Evolutionary conservation across 345 rosid species (phyloP), one percentile per base, ranked within the genome.

Genomic region (Rhodamnia rubescens): DNA sequence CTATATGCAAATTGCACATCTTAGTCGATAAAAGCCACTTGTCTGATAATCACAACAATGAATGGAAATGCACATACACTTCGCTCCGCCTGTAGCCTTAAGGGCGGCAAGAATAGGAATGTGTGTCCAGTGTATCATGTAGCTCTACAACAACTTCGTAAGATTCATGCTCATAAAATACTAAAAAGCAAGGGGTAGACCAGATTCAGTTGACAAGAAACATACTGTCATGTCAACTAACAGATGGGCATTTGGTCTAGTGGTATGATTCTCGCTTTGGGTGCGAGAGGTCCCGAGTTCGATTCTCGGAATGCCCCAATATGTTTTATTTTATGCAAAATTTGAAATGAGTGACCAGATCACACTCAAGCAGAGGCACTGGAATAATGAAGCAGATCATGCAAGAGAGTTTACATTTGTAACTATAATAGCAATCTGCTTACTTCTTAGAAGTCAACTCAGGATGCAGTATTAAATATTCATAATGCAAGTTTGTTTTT

Each of bases 261-360:
- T 94, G 95, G 96, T 91, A 95, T 94, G 96, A 93, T 94, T 93
- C 95, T 94, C 89, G 93, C 96, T 94, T 93, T 91, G 96, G 95
- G 95, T 94, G 96, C 93, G 92, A 96, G 95, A 93, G 95, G 95
- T 95, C 96, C 92, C 89, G 91, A 95, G 95, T 93, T 93, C 89
- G 88, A 94, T 94, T 94, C 96, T 93, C 92, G 89, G 93, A 93
- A 93, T 89, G 94, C 92, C 96, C 94, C 94, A 2, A 14, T 53
- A 15, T 8, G 18, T 32, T 69, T 32, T 8, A 15, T 69, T 64
- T 69, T 8, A 32, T 69, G 78, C 78, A 32, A 61, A 64, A 69
- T 32, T 51, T 51, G 44, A 69, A 69, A 69, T 9, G 6, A 32
- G 47, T 69, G 47, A 69, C 47, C 16, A 69, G 78, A 32, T 32